Conservation (phyloP, 192 early-diverging fungal genomes). For the Backusella westeae region DNA sequence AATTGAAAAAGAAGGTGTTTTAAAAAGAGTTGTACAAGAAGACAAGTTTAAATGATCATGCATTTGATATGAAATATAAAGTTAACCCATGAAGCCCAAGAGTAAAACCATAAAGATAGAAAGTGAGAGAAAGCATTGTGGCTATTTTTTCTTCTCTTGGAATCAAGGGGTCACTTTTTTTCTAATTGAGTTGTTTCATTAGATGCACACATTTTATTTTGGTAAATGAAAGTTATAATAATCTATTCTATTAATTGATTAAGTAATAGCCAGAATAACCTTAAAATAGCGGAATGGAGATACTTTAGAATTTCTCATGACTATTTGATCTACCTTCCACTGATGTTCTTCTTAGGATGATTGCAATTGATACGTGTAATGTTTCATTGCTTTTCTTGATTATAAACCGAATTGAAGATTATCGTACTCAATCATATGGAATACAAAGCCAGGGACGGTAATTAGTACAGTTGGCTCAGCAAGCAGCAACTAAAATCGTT, state of each 20-base stretch:
- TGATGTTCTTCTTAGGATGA: not conserved
- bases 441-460: no score
- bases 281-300: not conserved
- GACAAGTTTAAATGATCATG: not conserved
- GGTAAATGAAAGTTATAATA: not conserved
- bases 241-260: not conserved
- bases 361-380: not conserved
- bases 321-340: not conserved
- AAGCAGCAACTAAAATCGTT: no score
- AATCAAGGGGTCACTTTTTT: not conserved
- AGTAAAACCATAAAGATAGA: not conserved
- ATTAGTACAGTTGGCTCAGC: no score
- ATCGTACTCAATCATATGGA: no score
- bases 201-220: not conserved
- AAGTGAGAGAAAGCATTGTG: not conserved
- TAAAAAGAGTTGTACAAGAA: constrained; percentile 3
- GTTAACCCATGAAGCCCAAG: not conserved
- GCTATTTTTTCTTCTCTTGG: not conserved
- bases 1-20: constrained; percentile 7
- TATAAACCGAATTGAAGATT: not conserved
- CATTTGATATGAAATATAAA: not conserved
- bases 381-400: not conserved
- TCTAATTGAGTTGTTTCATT: constrained; percentile 1
- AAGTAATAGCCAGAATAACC: not conserved
- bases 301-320: not conserved